Evolutionary conservation across 2,329 filamentous ascomycete genomes (phyloP).

Genomic region (Calonectria pauciramosa): DNA sequence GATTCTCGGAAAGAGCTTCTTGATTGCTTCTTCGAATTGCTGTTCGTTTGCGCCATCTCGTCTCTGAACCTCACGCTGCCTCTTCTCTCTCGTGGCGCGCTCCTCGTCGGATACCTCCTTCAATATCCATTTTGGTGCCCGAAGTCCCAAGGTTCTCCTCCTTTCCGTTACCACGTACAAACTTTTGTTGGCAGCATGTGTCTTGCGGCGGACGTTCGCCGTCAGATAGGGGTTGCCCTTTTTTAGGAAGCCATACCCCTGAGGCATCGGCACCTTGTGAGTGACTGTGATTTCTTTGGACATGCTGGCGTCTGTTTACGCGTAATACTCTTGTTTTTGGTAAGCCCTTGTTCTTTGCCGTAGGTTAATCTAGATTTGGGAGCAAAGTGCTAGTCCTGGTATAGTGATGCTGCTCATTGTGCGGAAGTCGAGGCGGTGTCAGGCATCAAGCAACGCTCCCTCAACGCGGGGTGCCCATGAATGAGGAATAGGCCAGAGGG

Average conservation of each 20-base stretch:
- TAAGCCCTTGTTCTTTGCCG: background rate
- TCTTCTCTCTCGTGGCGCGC: conserved; percentile 7
- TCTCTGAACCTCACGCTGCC: background rate
- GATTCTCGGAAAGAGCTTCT: conserved; percentile 5
- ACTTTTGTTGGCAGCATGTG: conserved; percentile 7
- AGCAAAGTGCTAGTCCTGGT: background rate
- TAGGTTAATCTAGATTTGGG: too few relatives aligned
- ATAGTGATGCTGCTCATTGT: background rate
- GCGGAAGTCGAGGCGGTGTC: background rate
- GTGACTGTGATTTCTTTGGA: conserved; percentile 9
- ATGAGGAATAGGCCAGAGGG: background rate
- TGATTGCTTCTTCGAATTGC: conserved; percentile 16
- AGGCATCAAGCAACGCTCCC: background rate
- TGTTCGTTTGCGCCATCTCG: conserved; percentile 14
- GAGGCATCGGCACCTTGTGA: conserved; percentile 11
- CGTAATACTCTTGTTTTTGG: background rate
- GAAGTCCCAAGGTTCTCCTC: background rate
- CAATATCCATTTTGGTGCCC: conserved; percentile 22
- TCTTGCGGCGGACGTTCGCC: conserved; percentile 18
- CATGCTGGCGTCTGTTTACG: background rate
- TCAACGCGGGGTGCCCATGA: background rate
- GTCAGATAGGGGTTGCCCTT: conserved; percentile 20
- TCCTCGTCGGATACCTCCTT: conserved; percentile 15
- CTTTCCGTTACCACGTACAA: conserved; percentile 14
- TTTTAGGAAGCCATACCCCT: conserved; percentile 21